These are phyloP conservation scores for Jamesozyma gamospora DNA, from an alignment of 805 yeast genomes.

Conservation along the genomic window DNA sequence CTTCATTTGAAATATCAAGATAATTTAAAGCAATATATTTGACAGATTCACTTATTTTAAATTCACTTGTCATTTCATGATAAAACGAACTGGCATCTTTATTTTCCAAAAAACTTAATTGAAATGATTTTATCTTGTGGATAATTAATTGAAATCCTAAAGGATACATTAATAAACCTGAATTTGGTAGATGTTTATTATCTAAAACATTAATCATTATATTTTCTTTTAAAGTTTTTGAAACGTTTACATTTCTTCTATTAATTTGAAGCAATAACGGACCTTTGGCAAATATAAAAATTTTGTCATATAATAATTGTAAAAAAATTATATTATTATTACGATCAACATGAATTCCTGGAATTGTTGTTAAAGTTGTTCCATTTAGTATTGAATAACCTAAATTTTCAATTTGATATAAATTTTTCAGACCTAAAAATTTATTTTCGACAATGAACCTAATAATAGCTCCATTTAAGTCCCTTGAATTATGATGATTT, in stretches of 20 bases:
- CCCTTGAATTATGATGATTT: background rate
- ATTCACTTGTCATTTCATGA: conserved; percentile 5
- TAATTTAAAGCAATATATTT: conserved; percentile 20
- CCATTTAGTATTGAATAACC: background rate
- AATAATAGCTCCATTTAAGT: background rate
- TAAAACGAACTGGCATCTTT: conserved; percentile 3
- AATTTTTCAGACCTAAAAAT: background rate
- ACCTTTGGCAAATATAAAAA: conserved; percentile 14
- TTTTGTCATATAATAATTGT: conserved; percentile 8
- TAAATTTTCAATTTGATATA: background rate
- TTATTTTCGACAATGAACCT: background rate
- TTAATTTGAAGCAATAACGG: conserved; percentile 9
- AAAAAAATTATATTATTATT: conserved; percentile 3
- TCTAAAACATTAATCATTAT: conserved; percentile 7
- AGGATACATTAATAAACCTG: background rate
- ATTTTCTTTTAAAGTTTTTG: conserved; percentile 7
- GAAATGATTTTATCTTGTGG: conserved; percentile 6
- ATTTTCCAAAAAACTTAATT: conserved; percentile 4
- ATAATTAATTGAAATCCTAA: conserved; percentile 2
- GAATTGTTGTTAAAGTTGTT: no score
- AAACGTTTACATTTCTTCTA: conserved; percentile 6
- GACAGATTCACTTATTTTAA: conserved; percentile 28
- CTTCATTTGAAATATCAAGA: conserved; percentile 6
- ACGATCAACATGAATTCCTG: background rate
- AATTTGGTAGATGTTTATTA: conserved; percentile 1